phyloP scores from a whole-genome alignment of 2,329 filamentous ascomycete genomes.

The Diaporthe vaccinii region DNA sequence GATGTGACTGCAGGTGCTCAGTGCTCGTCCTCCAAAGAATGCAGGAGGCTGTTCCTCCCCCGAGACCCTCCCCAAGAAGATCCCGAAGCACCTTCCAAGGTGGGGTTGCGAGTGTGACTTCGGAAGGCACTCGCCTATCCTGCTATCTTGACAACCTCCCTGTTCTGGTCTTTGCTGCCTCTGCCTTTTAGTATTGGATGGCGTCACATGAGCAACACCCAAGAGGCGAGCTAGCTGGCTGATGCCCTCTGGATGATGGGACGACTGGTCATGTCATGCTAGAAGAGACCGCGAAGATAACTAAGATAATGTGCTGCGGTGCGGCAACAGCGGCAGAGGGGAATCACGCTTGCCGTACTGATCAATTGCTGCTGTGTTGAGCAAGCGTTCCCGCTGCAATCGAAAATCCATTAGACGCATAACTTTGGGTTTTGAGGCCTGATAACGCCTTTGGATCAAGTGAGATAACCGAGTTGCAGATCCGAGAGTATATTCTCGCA shows the following conservation, averaged over 20 bases:
- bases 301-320: background rate
- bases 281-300: background rate
- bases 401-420: background rate
- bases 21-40: background rate
- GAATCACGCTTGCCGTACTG: background rate
- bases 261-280: background rate
- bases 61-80: background rate
- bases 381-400: background rate
- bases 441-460: background rate
- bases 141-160: background rate
- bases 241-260: slow-evolving; percentile 1
- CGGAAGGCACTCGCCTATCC: background rate
- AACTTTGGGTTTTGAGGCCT: background rate
- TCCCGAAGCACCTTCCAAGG: background rate
- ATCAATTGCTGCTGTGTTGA: background rate
- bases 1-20: background rate
- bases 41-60: background rate
- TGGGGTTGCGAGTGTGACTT: background rate
- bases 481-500: background rate
- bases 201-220: slow-evolving; percentile 16
- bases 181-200: background rate
- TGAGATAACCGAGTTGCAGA: slow-evolving; percentile 11
- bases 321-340: slow-evolving; percentile 21
- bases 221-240: slow-evolving; percentile 7
- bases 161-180: background rate